A percentile compares a stretch with the other conserved stretches of the same genome.
phyloP scores from a whole-genome alignment of 2,329 filamentous ascomycete species.

The Verticillium longisporum region DNA sequence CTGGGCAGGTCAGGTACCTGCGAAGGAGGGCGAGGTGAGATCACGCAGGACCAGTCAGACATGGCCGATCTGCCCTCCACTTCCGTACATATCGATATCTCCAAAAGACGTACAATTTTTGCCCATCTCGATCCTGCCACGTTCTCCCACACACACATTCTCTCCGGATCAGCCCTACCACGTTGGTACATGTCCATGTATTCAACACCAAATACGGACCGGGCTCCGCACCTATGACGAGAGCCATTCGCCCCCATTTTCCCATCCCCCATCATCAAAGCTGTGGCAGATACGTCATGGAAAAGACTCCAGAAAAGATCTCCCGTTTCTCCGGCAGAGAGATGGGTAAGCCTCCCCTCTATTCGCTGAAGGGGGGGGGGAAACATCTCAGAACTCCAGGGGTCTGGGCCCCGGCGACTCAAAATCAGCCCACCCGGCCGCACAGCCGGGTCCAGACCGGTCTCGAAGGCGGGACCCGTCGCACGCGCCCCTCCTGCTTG shows the following conservation, averaged over 20 bases:
- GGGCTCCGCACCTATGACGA: neutral
- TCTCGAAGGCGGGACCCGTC: slow-evolving; percentile 1
- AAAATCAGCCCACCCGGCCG: slow-evolving; percentile 1
- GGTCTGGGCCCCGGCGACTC: neutral
- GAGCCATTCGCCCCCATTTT: no score
- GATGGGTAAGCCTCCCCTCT: neutral
- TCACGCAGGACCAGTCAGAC: no score
- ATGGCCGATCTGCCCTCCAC: neutral
- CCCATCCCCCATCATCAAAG: no score
- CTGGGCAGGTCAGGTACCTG: neutral
- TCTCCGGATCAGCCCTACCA: neutral
- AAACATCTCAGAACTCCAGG: neutral
- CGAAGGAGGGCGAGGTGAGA: neutral
- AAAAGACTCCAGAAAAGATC: neutral
- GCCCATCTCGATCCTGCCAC: no score
- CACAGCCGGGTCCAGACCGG: slow-evolving; percentile 4
- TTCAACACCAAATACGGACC: neutral
- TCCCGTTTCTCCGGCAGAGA: neutral
- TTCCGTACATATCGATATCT: neutral
- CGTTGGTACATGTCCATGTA: neutral
- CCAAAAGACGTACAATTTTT: neutral
- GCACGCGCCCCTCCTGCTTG: neutral
- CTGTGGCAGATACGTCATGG: no score
- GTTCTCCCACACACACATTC: neutral
- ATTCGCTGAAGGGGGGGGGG: no score